Percentiles rank a stretch among this genome's conserved stretches.
Evolutionary conservation across 169 alveolate genomes (phyloP).

Genomic region (Eimeria necatrix): DNA sequence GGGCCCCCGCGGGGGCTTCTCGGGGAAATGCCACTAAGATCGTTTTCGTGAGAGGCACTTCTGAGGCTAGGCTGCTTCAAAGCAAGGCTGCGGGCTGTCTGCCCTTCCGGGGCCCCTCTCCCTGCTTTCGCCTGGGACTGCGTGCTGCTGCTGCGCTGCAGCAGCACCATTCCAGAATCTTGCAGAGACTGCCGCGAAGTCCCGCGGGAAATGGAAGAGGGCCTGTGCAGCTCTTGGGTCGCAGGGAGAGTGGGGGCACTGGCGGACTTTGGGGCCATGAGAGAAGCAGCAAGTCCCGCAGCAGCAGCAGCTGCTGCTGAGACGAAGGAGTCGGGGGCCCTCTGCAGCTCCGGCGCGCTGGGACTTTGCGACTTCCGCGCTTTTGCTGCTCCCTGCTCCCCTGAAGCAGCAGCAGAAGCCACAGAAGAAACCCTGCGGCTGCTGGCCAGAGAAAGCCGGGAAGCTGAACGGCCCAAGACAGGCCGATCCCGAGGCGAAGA

Average conservation of each 20-base stretch:
- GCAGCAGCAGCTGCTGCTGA: constrained; percentile 27
- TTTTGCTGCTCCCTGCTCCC: no score
- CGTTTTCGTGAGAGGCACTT: background rate
- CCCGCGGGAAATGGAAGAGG: background rate
- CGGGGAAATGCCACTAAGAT: no score
- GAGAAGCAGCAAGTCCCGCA: background rate
- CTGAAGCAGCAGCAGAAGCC: background rate
- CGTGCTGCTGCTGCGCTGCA: constrained; percentile 43
- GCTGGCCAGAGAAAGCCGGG: constrained; percentile 54
- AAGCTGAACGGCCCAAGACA: background rate
- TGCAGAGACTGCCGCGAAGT: constrained; percentile 13
- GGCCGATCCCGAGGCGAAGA: background rate
- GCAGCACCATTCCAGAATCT: constrained; percentile 43
- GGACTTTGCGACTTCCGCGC: background rate
- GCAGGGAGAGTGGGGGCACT: constrained; percentile 36
- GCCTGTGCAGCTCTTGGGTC: background rate
- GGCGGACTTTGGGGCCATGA: constrained; percentile 5
- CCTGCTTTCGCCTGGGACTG: background rate
- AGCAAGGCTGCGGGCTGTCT: background rate
- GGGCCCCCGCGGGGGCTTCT: no score
- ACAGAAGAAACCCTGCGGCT: constrained; percentile 65
- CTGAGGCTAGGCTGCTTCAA: background rate
- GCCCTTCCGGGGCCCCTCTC: background rate
- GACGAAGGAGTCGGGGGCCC: background rate
- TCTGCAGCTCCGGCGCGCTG: constrained; percentile 50